phyloP scores from a whole-genome alignment of 2,329 filamentous ascomycete species.

The Ophiocordyceps sinensis region DNA sequence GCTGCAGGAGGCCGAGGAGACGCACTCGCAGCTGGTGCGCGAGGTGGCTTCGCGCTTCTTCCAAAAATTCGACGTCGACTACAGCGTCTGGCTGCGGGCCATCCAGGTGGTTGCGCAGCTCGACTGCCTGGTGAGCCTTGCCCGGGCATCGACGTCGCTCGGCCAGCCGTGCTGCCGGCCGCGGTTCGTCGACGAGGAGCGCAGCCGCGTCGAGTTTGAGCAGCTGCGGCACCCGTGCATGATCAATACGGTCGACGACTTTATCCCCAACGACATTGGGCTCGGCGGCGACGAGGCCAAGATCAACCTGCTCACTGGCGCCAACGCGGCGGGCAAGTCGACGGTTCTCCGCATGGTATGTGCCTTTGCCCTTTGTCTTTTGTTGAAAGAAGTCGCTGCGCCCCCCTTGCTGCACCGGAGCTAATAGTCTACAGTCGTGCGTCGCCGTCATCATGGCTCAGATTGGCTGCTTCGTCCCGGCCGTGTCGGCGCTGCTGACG shows the following conservation, averaged over 20 bases:
- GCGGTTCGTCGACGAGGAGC: constrained; percentile 69
- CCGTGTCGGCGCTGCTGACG: constrained; percentile 66
- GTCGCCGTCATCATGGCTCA: constrained; percentile 96
- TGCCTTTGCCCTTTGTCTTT: constrained; percentile 4
- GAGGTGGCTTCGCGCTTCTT: constrained; percentile 77
- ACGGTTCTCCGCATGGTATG: constrained; percentile 86
- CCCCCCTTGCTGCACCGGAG: neutral
- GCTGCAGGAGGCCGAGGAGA: constrained; percentile 88
- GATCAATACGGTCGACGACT: constrained; percentile 75
- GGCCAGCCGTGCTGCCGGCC: constrained; percentile 83
- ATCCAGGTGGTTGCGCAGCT: constrained; percentile 82
- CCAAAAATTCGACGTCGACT: constrained; percentile 75
- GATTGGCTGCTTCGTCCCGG: constrained; percentile 85
- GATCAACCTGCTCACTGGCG: constrained; percentile 84
- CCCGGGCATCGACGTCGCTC: constrained; percentile 71
- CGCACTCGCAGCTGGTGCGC: constrained; percentile 78
- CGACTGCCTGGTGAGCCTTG: constrained; percentile 86
- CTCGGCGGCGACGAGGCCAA: constrained; percentile 71
- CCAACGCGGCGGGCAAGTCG: constrained; percentile 94
- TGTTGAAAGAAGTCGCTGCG: neutral
- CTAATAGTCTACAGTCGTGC: constrained; percentile 50
- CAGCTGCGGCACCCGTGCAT: constrained; percentile 94
- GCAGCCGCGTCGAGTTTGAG: constrained; percentile 79
- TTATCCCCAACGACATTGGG: constrained; percentile 88
- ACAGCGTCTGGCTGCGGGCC: constrained; percentile 74